These are phyloP conservation scores for Blumeria graminis DNA, from an alignment of 2,329 filamentous ascomycete genomes.

Conservation along the genomic window DNA sequence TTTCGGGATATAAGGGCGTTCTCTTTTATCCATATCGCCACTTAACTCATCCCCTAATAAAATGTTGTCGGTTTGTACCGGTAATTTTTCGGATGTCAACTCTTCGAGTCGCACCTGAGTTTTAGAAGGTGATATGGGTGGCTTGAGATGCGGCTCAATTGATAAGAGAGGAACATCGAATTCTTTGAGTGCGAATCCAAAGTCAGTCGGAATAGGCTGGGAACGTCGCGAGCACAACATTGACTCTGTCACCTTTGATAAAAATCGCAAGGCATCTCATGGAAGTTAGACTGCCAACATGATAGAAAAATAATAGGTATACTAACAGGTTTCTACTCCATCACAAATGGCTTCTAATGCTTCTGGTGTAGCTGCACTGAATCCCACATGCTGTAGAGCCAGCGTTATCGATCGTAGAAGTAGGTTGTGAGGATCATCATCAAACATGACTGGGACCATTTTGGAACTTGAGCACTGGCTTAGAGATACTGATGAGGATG, in stretches of 20 bases:
- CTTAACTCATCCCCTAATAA: constrained; percentile 28
- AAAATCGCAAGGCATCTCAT: constrained; percentile 13
- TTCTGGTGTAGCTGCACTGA: constrained; percentile 27
- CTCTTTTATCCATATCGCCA: constrained; percentile 30
- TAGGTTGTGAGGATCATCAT: constrained; percentile 12
- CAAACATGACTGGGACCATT: constrained; percentile 7
- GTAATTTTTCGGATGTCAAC: constrained; percentile 17
- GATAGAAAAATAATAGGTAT: constrained; percentile 1
- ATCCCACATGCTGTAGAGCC: constrained; percentile 32
- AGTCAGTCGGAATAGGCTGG: constrained; percentile 30
- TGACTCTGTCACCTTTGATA: constrained; percentile 12
- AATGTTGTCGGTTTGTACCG: constrained; percentile 19
- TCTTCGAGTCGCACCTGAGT: constrained; percentile 15
- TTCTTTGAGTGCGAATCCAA: constrained; percentile 25
- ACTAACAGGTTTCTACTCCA: constrained; percentile 32
- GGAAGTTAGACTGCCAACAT: constrained; percentile 3
- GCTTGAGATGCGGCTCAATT: constrained; percentile 30
- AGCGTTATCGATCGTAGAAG: constrained; percentile 31
- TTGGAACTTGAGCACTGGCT: neutral
- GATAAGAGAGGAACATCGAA: constrained; percentile 27
- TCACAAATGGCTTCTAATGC: constrained; percentile 33
- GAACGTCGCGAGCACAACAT: constrained; percentile 20
- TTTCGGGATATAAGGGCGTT: constrained; percentile 30
- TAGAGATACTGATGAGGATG: constrained; percentile 4
- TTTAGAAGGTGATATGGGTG: constrained; percentile 21